A percentile compares a stretch with the other conserved stretches of the same genome.
phyloP scores from a whole-genome alignment of 2,329 filamentous ascomycete species.

The Knufia petricola region DNA sequence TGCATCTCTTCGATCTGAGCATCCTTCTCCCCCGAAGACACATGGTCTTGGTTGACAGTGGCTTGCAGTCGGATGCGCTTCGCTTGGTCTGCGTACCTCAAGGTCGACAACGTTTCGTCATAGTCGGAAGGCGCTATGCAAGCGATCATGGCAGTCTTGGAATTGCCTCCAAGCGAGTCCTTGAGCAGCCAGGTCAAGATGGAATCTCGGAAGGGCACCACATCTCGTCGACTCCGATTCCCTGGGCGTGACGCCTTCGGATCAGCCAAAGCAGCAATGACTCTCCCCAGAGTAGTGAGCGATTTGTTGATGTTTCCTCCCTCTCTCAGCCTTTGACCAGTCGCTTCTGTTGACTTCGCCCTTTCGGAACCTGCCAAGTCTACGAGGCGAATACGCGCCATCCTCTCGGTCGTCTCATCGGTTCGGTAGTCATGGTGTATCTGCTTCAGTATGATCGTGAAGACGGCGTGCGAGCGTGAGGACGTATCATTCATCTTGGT shows the following conservation, averaged over 20 bases:
- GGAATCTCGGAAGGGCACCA: slow-evolving; percentile 89
- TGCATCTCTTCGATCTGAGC: slow-evolving; percentile 91
- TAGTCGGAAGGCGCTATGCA: slow-evolving; percentile 94
- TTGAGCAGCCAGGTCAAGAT: slow-evolving; percentile 79
- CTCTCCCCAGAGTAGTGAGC: slow-evolving; percentile 84
- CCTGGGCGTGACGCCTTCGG: slow-evolving; percentile 50
- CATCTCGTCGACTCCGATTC: slow-evolving; percentile 56
- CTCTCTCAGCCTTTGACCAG: slow-evolving; percentile 79
- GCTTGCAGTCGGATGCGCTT: slow-evolving; percentile 94
- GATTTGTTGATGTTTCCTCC: slow-evolving; percentile 99
- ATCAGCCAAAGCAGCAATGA: slow-evolving; percentile 83
- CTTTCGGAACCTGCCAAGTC: slow-evolving; percentile 92
- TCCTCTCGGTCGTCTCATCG: slow-evolving; percentile 94
- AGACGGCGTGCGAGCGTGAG: slow-evolving; percentile 90
- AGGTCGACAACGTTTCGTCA: slow-evolving; percentile 89
- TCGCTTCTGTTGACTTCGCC: slow-evolving; percentile 91
- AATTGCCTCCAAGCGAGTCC: slow-evolving; percentile 91
- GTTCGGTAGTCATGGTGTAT: slow-evolving; percentile 95
- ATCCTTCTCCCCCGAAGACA: slow-evolving; percentile 85
- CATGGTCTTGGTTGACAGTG: slow-evolving; percentile 88
- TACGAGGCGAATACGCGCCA: slow-evolving; percentile 85
- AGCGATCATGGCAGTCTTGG: slow-evolving; percentile 98
- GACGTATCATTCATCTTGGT: slow-evolving; percentile 99
- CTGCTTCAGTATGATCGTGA: slow-evolving; percentile 95
- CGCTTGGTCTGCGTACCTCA: slow-evolving; percentile 94